These are phyloP conservation scores for Cryptosporidium andersoni DNA, from an alignment of 169 alveolate species.

Conservation along the genomic window DNA sequence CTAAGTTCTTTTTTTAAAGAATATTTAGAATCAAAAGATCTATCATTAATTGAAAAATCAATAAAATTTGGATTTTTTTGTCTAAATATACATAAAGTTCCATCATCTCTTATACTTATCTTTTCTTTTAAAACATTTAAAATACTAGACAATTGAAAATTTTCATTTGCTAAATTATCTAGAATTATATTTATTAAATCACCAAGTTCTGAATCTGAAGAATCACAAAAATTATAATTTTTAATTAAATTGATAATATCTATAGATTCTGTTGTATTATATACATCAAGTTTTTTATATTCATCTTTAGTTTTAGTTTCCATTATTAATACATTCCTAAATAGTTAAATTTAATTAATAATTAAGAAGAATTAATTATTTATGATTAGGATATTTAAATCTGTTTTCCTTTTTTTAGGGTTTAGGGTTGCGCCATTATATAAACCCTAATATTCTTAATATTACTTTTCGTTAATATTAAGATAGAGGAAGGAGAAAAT, in stretches of 20 bases:
- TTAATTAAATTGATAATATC: background rate
- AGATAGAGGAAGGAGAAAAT: too few species aligned
- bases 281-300: too few species aligned
- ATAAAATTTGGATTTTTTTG: background rate
- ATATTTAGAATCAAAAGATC: slow-evolving; percentile 26
- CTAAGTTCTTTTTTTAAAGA: slow-evolving; percentile 39
- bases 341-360: too few species aligned
- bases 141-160: background rate
- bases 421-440: too few species aligned
- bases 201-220: slow-evolving; percentile 47
- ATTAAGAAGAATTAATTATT: too few species aligned
- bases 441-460: too few species aligned
- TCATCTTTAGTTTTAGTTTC: too few species aligned
- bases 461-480: too few species aligned
- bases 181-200: slow-evolving; percentile 31
- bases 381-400: too few species aligned
- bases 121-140: slow-evolving; percentile 31
- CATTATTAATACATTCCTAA: too few species aligned
- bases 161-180: slow-evolving; percentile 18
- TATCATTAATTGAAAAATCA: background rate
- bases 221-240: slow-evolving; percentile 22
- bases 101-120: slow-evolving; percentile 35
- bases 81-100: slow-evolving; percentile 19
- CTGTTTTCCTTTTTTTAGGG: too few species aligned
- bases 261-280: too few species aligned